Conservation (phyloP, 23 red algal species). For the Gracilariopsis chorda region DNA sequence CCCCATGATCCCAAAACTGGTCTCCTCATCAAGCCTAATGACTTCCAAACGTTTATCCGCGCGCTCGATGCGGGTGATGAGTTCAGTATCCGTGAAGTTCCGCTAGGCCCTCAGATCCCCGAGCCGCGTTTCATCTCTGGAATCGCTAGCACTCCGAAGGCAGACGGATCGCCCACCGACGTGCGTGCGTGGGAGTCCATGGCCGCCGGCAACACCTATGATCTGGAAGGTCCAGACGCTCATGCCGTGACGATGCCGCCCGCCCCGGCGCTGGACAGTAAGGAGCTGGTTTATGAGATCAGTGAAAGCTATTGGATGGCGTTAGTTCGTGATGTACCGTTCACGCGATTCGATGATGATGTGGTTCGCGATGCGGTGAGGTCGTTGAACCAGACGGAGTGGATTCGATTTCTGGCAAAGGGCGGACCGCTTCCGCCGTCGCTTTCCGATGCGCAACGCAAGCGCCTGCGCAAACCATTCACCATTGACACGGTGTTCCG, state of each 20-base stretch:
- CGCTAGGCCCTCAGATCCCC: slow-evolving; percentile 21
- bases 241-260: slow-evolving; percentile 69
- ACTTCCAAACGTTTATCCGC: slow-evolving; percentile 27
- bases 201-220: slow-evolving; percentile 28
- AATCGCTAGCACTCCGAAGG: background rate
- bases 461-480: background rate
- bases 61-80: slow-evolving; percentile 28
- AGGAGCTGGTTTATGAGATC: slow-evolving; percentile 38
- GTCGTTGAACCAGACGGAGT: slow-evolving; percentile 19
- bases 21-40: slow-evolving; percentile 15
- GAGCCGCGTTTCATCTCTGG: slow-evolving; percentile 30
- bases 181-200: slow-evolving; percentile 72
- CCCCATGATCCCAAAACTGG: slow-evolving; percentile 30
- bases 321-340: slow-evolving; percentile 32
- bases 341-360: background rate
- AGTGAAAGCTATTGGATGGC: slow-evolving; percentile 64
- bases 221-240: slow-evolving; percentile 65
- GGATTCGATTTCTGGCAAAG: background rate
- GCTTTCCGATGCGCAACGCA: background rate
- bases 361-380: background rate
- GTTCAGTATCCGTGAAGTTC: background rate
- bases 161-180: background rate
- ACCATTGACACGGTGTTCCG: slow-evolving; percentile 12
- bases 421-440: background rate
- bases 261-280: slow-evolving; percentile 34